Percentiles rank a stretch among this genome's conserved stretches.
phyloP scores from a whole-genome alignment of 352 stramenopile species.

The Elongisporangium anandrum region DNA sequence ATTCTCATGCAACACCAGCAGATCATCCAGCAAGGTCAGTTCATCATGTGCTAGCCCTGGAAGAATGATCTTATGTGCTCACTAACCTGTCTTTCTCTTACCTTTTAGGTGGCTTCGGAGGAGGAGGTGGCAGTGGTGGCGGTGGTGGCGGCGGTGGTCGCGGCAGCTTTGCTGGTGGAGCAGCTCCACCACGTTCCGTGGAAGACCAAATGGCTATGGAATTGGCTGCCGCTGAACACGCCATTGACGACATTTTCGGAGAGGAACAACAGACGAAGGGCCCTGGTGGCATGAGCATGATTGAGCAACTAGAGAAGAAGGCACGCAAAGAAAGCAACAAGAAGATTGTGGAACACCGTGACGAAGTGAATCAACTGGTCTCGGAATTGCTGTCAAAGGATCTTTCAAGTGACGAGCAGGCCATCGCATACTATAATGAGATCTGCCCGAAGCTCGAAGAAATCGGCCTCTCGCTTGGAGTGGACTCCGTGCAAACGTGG shows the following conservation, averaged over 20 bases:
- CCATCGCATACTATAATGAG: slow-evolving; percentile 59
- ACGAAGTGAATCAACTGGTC: slow-evolving; percentile 60
- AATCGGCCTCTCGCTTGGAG: slow-evolving; percentile 58
- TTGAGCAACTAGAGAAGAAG: slow-evolving; percentile 86
- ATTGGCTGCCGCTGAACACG: slow-evolving; percentile 69
- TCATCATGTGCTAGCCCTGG: not conserved
- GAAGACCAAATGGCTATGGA: slow-evolving; percentile 86
- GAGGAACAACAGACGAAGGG: slow-evolving; percentile 69
- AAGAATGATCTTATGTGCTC: not conserved
- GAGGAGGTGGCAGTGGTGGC: slow-evolving; percentile 9
- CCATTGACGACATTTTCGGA: slow-evolving; percentile 82
- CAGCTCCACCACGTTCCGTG: slow-evolving; percentile 33
- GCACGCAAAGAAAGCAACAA: slow-evolving; percentile 84
- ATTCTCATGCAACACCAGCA: slow-evolving; percentile 88
- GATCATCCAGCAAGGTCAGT: slow-evolving; percentile 78
- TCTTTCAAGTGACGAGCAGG: slow-evolving; percentile 57
- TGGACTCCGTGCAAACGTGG: slow-evolving; percentile 75
- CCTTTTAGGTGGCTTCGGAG: not conserved
- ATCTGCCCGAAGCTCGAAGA: slow-evolving; percentile 57
- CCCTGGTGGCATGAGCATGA: slow-evolving; percentile 79
- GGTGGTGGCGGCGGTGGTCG: slow-evolving; percentile 15
- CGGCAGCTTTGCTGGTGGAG: slow-evolving; percentile 10
- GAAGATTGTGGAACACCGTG: slow-evolving; percentile 75
- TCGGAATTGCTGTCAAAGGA: slow-evolving; percentile 39
- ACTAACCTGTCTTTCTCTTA: slow-evolving; percentile 6